Conservation (phyloP, 345 rosid genomes). For the Noccaea bulbosa region DNA sequence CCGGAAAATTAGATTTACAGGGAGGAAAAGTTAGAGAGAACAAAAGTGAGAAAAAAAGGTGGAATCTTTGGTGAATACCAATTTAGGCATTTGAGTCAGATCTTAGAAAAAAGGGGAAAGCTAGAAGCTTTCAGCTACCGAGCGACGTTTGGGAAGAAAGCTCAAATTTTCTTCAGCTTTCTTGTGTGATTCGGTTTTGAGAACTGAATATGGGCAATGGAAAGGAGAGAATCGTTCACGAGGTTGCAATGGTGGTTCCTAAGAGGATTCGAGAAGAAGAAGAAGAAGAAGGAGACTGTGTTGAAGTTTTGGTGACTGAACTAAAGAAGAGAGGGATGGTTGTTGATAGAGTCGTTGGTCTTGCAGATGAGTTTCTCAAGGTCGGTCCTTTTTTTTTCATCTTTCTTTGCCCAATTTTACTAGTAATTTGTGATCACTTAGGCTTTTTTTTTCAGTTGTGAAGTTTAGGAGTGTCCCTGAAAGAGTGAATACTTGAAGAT, state of each 20-base stretch:
- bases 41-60: conserved; percentile 26
- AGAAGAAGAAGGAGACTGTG: conserved; percentile 61
- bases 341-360: conserved; percentile 68
- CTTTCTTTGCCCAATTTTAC: not conserved
- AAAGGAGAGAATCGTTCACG: conserved; percentile 58
- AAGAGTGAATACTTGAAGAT: not conserved
- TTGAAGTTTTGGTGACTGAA: conserved; percentile 68
- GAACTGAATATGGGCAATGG: conserved; percentile 58
- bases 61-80: conserved; percentile 27
- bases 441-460: not conserved
- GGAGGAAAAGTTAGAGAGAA: not conserved
- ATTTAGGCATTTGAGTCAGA: conserved; percentile 32
- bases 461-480: not conserved
- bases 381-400: conserved; percentile 39
- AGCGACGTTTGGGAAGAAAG: conserved; percentile 9
- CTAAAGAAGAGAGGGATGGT: conserved; percentile 64
- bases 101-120: conserved; percentile 22
- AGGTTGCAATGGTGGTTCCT: conserved; percentile 78
- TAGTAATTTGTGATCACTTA: not conserved
- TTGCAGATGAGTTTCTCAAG: conserved; percentile 79
- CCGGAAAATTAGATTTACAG: conserved; percentile 27
- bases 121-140: conserved; percentile 25
- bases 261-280: conserved; percentile 52
- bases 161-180: not conserved
- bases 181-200: conserved; percentile 20